These are phyloP conservation scores for Pleurotus giganteus DNA, from an alignment of 768 basidiomycete genomes.

Conservation along the genomic window DNA sequence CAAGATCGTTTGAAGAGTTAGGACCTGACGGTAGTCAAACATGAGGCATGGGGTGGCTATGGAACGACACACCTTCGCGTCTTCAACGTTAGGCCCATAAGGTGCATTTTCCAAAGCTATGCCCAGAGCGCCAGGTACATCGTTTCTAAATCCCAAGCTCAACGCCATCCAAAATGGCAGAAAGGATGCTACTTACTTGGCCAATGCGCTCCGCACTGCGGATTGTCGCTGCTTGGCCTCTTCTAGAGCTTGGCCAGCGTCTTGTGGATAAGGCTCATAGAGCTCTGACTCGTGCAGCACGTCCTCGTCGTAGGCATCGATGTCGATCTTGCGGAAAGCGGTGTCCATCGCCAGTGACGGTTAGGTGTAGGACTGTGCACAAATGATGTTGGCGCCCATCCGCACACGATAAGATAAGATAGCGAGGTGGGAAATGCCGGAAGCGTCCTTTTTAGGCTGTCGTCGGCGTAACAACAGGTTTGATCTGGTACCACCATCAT, in stretches of 20 bases:
- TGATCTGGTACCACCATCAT: slow-evolving; percentile 2
- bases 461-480: not conserved
- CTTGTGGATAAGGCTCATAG: slow-evolving; percentile 82
- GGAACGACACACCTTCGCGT: slow-evolving; percentile 91
- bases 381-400: not conserved
- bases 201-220: slow-evolving; percentile 68
- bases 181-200: slow-evolving; percentile 53
- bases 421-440: not conserved
- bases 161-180: not conserved
- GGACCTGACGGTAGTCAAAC: slow-evolving; percentile 63
- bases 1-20: slow-evolving; percentile 77
- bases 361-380: not conserved
- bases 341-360: slow-evolving; percentile 31
- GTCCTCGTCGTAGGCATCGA: slow-evolving; percentile 93
- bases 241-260: slow-evolving; percentile 66
- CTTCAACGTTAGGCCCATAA: slow-evolving; percentile 84
- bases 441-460: not conserved
- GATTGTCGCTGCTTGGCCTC: slow-evolving; percentile 76
- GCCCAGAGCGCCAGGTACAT: slow-evolving; percentile 70
- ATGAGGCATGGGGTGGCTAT: too few relatives aligned
- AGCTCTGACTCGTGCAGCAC: slow-evolving; percentile 81
- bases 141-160: slow-evolving; percentile 50
- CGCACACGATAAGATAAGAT: not conserved
- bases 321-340: slow-evolving; percentile 90
- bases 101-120: slow-evolving; percentile 76